Conservation (phyloP, 2,329 filamentous ascomycete genomes). For the Neodidymelliopsis sp. region DNA sequence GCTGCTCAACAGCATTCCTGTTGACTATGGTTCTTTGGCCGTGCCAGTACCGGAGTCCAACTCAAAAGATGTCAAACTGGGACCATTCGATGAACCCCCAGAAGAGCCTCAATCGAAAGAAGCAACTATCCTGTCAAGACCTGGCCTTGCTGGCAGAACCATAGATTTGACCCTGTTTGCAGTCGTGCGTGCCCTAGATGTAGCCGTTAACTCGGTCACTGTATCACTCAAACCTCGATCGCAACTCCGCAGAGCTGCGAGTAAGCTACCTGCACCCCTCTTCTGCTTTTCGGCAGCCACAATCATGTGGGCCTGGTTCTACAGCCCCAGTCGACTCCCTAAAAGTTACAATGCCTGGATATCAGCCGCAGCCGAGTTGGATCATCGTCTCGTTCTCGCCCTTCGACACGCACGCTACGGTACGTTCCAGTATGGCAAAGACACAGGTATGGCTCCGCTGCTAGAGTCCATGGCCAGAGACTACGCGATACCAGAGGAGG, state of each 20-base stretch:
- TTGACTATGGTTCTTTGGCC: slow-evolving; percentile 8
- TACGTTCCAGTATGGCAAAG: slow-evolving; percentile 73
- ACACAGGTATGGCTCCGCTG: slow-evolving; percentile 73
- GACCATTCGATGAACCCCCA: slow-evolving; percentile 38
- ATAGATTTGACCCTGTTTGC: slow-evolving; percentile 85
- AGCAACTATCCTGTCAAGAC: slow-evolving; percentile 19
- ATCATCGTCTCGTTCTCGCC: slow-evolving; percentile 75
- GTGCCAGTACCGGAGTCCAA: slow-evolving; percentile 2
- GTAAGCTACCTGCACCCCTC: slow-evolving; percentile 69
- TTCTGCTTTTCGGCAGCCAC: slow-evolving; percentile 76
- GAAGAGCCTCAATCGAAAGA: slow-evolving; percentile 21
- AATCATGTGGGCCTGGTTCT: slow-evolving; percentile 93
- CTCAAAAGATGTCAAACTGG: slow-evolving; percentile 21
- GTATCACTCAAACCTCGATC: slow-evolving; percentile 3
- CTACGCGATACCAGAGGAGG: slow-evolving; percentile 70
- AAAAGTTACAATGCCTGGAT: slow-evolving; percentile 84
- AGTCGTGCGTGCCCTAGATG: slow-evolving; percentile 73
- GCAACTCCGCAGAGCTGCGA: slow-evolving; percentile 30
- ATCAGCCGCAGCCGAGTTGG: slow-evolving; percentile 75
- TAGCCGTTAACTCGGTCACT: slow-evolving; percentile 57
- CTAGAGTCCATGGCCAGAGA: slow-evolving; percentile 76
- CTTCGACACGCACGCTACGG: slow-evolving; percentile 71
- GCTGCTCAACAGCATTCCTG: slow-evolving; percentile 55
- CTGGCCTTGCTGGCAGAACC: slow-evolving; percentile 70
- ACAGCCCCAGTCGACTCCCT: slow-evolving; percentile 73